A percentile compares a stretch with the other conserved stretches of the same genome.
Evolutionary conservation across 129 eudicot genomes (phyloP).

Genomic region (Logfia minima): DNA sequence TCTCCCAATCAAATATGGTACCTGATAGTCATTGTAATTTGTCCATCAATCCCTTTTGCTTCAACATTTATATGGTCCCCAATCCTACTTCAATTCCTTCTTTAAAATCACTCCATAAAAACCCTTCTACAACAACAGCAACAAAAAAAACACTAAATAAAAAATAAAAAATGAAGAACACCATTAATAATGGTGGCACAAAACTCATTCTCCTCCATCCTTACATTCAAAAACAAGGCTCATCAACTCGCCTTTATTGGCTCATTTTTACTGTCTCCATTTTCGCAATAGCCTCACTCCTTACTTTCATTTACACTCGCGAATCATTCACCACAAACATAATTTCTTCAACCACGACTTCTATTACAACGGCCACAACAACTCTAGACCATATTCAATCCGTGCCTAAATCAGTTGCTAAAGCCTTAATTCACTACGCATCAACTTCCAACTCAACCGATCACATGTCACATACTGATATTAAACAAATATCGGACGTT

Average conservation of each 20-base stretch:
- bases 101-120: conserved; percentile 33
- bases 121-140: not conserved
- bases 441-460: conserved; percentile 60
- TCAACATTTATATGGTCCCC: conserved; percentile 38
- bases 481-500: conserved; percentile 68
- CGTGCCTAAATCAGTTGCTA: conserved; percentile 53
- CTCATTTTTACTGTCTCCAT: conserved; percentile 65
- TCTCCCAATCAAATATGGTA: conserved; percentile 39
- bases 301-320: conserved; percentile 73
- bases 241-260: conserved; percentile 63
- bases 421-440: conserved; percentile 76
- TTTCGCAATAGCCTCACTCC: conserved; percentile 66
- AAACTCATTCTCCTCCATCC: conserved; percentile 93
- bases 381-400: conserved; percentile 25
- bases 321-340: conserved; percentile 43
- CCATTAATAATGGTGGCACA: conserved; percentile 54
- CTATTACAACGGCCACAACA: conserved; percentile 16
- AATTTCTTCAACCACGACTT: conserved; percentile 14
- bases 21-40: conserved; percentile 15
- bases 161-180: conserved; percentile 54
- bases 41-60: conserved; percentile 47
- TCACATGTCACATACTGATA: conserved; percentile 65
- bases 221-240: conserved; percentile 83
- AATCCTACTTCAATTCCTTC: conserved; percentile 22
- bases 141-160: not conserved